phyloP scores from a whole-genome alignment of 257 asterid species.

The Thymus quinquecostatus region DNA sequence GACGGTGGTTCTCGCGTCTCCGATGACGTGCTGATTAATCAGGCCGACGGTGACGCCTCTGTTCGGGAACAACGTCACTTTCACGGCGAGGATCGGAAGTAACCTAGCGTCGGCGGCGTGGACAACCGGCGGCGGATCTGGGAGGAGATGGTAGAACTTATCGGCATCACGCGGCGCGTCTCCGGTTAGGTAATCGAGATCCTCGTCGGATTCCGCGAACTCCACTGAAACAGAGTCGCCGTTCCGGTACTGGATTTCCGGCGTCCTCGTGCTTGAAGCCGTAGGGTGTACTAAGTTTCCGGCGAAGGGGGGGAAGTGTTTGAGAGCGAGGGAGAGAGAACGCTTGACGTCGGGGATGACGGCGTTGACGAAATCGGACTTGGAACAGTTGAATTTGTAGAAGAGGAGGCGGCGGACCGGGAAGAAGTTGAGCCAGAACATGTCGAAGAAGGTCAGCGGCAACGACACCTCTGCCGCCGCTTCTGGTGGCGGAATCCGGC shows the following conservation, averaged over 20 bases:
- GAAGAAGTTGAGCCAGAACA: conserved; percentile 13
- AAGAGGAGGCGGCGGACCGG: conserved; percentile 24
- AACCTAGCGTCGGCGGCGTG: conserved; percentile 7
- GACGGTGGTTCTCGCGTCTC: conserved; percentile 21
- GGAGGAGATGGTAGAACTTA: conserved; percentile 17
- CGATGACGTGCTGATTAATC: conserved; percentile 19
- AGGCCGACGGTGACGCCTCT: conserved; percentile 24
- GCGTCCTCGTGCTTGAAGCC: conserved; percentile 3
- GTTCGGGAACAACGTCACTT: conserved; percentile 20
- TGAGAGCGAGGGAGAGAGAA: conserved; percentile 23
- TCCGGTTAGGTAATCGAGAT: conserved; percentile 19
- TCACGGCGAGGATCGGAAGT: conserved; percentile 18
- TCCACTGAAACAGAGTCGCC: conserved; percentile 18
- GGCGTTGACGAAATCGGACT: conserved; percentile 1
- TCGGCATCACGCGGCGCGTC: conserved; percentile 4
- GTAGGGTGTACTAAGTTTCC: conserved; percentile 4
- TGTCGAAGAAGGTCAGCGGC: conserved; percentile 24
- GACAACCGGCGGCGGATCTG: neutral
- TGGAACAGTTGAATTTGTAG: conserved; percentile 23
- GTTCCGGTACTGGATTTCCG: neutral
- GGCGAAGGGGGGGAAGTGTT: conserved; percentile 19
- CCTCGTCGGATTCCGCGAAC: conserved; percentile 20
- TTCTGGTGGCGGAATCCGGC: conserved; percentile 21
- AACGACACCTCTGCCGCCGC: conserved; percentile 18
- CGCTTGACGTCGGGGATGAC: conserved; percentile 22